Conservation (phyloP, 371 early-diverging fungal genomes). For the Apophysomyces elegans region DNA sequence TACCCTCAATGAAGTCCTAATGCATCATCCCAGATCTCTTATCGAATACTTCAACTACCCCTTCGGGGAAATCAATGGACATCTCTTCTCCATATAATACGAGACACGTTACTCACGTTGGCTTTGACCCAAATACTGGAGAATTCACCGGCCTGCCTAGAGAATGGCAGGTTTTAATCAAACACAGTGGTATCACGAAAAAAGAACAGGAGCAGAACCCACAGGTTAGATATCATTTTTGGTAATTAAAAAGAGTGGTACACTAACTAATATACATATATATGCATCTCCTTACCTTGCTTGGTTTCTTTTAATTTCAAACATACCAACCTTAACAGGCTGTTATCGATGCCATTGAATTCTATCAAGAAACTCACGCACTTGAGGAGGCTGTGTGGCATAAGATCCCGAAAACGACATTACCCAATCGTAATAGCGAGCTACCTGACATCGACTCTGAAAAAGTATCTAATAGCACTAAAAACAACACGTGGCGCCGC, state of each 20-base stretch:
- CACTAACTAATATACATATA: background rate
- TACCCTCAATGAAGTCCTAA: background rate
- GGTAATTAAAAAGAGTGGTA: constrained; percentile 49
- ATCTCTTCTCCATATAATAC: constrained; percentile 95
- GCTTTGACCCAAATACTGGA: constrained; percentile 83
- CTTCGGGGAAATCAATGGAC: constrained; percentile 59
- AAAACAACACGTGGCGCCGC: constrained; percentile 12
- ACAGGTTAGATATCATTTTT: constrained; percentile 46
- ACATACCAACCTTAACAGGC: constrained; percentile 46
- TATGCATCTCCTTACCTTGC: background rate
- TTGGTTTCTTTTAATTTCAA: background rate
- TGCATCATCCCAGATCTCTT: constrained; percentile 40
- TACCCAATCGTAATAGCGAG: constrained; percentile 4
- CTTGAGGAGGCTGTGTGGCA: constrained; percentile 76
- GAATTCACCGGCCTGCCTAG: constrained; percentile 90
- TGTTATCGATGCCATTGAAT: constrained; percentile 93
- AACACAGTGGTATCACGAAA: constrained; percentile 89
- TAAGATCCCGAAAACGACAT: constrained; percentile 69
- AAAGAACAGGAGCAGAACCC: constrained; percentile 94
- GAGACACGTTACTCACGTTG: constrained; percentile 91
- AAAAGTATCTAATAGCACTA: background rate
- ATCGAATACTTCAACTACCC: constrained; percentile 3
- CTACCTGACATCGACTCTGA: constrained; percentile 1
- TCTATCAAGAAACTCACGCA: constrained; percentile 65
- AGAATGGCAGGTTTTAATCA: constrained; percentile 88